Evolutionary conservation across 163 green algal genomes (phyloP).

Genomic region (Scenedesmus sp.): DNA sequence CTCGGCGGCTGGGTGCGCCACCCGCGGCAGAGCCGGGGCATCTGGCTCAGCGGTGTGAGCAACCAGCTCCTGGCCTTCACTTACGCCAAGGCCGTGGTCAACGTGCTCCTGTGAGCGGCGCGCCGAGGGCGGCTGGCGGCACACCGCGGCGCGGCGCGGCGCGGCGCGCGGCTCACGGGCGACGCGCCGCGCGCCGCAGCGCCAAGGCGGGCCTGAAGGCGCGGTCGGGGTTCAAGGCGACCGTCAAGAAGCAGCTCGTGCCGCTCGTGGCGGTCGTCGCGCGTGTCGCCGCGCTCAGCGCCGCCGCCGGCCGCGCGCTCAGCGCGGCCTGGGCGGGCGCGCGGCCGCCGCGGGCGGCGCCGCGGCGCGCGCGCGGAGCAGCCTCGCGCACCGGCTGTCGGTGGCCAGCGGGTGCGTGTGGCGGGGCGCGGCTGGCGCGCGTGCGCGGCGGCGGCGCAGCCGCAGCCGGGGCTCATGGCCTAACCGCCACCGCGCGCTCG

Average conservation of each 20-base stretch:
- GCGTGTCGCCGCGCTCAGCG: too few relatives aligned
- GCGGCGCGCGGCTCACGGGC: too few relatives aligned
- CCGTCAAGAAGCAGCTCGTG: slow-evolving; percentile 43
- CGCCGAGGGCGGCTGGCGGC: background rate
- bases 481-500: too few relatives aligned
- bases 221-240: slow-evolving; percentile 43
- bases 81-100: slow-evolving; percentile 41
- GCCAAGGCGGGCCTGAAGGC: slow-evolving; percentile 24
- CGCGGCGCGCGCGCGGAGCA: too few relatives aligned
- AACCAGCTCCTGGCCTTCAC: slow-evolving; percentile 46
- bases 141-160: too few relatives aligned
- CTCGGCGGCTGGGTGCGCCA: slow-evolving; percentile 12
- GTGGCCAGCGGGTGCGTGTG: too few relatives aligned
- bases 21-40: slow-evolving; percentile 6
- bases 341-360: slow-evolving; percentile 2
- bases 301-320: background rate
- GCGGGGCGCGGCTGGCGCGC: too few relatives aligned
- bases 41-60: slow-evolving; percentile 21
- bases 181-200: too few relatives aligned
- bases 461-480: too few relatives aligned
- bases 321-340: background rate
- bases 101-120: slow-evolving; percentile 21
- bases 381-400: too few relatives aligned
- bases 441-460: too few relatives aligned
- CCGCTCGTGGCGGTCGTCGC: too few relatives aligned